Evolutionary conservation across 257 asterid species (phyloP).

Genomic region (Solanum sitiens): DNA sequence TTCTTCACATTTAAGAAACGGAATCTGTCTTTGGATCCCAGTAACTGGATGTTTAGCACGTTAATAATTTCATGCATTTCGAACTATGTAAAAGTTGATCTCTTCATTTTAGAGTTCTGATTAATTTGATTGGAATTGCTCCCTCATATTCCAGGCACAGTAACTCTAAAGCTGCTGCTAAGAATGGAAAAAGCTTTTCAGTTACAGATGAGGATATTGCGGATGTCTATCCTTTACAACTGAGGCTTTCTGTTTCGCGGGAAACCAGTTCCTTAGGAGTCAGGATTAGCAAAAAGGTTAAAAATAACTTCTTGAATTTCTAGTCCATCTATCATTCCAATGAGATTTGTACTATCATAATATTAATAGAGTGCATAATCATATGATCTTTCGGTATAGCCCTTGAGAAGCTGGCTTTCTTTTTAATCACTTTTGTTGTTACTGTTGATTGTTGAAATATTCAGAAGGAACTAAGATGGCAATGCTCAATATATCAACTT

Average conservation of each 20-base stretch:
- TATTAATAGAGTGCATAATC: not conserved
- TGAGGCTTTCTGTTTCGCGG: conserved; percentile 63
- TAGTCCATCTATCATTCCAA: not conserved
- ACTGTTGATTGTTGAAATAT: not conserved
- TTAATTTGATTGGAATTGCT: not conserved
- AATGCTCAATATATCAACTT: not conserved
- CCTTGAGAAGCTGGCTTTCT: not conserved
- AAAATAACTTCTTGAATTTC: conserved; percentile 8
- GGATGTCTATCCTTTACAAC: conserved; percentile 85
- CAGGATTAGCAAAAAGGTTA: conserved; percentile 84
- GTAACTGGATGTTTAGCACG: not conserved
- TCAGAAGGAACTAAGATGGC: not conserved
- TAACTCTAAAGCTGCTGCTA: conserved; percentile 45
- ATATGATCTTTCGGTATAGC: not conserved
- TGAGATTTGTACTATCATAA: conserved; percentile 1
- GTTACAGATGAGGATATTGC: conserved; percentile 74
- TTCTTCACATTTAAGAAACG: not conserved
- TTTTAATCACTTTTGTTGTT: not conserved
- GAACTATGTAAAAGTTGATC: not conserved
- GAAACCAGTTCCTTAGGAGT: conserved; percentile 59
- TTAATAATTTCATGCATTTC: not conserved
- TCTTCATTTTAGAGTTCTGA: not conserved
- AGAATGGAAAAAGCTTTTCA: conserved; percentile 45
- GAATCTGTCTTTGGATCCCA: not conserved
- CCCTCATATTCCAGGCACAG: conserved; percentile 61